phyloP scores from a whole-genome alignment of 345 rosid species.

The Excoecaria cochinchinensis region DNA sequence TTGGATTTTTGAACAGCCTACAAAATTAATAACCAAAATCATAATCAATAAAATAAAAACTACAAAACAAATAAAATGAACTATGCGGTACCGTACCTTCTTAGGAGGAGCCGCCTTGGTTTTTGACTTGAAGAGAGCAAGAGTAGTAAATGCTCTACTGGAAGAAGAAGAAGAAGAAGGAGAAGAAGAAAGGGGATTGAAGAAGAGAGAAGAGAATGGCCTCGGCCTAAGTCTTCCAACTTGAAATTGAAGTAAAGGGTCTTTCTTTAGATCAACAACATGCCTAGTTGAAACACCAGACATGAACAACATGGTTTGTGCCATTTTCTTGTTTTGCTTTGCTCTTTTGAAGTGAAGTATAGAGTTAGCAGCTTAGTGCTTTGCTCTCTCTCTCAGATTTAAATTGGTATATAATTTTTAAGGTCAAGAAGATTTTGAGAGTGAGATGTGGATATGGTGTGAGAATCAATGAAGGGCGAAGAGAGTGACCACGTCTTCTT shows the following conservation, averaged over 20 bases:
- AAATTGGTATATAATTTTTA: neutral
- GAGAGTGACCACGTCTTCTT: slow-evolving; percentile 26
- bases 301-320: slow-evolving; percentile 81
- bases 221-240: slow-evolving; percentile 46
- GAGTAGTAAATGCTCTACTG: slow-evolving; percentile 30
- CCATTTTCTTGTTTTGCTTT: slow-evolving; percentile 38
- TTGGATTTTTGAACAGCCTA: slow-evolving; percentile 33
- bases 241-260: slow-evolving; percentile 52
- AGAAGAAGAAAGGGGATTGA: slow-evolving; percentile 30
- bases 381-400: neutral
- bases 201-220: slow-evolving; percentile 38
- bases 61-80: too few relatives aligned
- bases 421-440: neutral
- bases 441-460: slow-evolving; percentile 49
- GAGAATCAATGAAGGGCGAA: slow-evolving; percentile 44
- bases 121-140: slow-evolving; percentile 81
- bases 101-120: slow-evolving; percentile 82
- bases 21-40: too few relatives aligned
- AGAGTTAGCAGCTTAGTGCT: neutral
- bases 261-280: slow-evolving; percentile 40
- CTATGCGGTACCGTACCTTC: slow-evolving; percentile 40
- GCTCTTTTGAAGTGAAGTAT: neutral
- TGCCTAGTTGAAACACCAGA: slow-evolving; percentile 59
- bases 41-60: too few relatives aligned
- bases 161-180: slow-evolving; percentile 25